phyloP scores from a whole-genome alignment of 2,329 filamentous ascomycete genomes.

The Apiospora marii region DNA sequence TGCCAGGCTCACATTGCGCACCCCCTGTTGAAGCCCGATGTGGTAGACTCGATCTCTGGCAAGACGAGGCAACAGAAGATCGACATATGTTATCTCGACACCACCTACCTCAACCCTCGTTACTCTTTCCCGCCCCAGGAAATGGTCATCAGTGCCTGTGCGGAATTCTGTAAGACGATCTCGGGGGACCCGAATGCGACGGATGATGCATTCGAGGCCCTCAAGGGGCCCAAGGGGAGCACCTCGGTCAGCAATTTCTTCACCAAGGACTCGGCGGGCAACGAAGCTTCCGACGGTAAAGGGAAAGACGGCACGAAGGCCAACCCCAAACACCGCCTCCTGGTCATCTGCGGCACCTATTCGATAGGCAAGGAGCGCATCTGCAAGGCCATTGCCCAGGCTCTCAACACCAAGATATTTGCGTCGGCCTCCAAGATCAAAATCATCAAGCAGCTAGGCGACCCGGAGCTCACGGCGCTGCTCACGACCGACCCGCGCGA shows the following conservation, averaged over 20 bases:
- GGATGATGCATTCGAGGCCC: slow-evolving; percentile 55
- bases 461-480: slow-evolving; percentile 78
- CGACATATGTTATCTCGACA: slow-evolving; percentile 96
- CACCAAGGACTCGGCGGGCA: slow-evolving; percentile 44
- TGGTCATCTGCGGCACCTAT: slow-evolving; percentile 96
- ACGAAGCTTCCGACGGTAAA: slow-evolving; percentile 25
- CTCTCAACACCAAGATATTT: slow-evolving; percentile 87
- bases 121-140: slow-evolving; percentile 93
- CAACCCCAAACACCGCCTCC: slow-evolving; percentile 67
- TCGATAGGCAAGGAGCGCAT: slow-evolving; percentile 98
- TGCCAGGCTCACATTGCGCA: slow-evolving; percentile 86
- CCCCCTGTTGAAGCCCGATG: slow-evolving; percentile 79
- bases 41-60: slow-evolving; percentile 73
- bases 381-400: slow-evolving; percentile 89
- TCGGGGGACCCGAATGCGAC: slow-evolving; percentile 67
- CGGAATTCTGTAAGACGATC: slow-evolving; percentile 83
- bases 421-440: slow-evolving; percentile 83
- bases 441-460: slow-evolving; percentile 85
- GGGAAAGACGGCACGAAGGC: slow-evolving; percentile 19
- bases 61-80: slow-evolving; percentile 83
- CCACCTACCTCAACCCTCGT: slow-evolving; percentile 93
- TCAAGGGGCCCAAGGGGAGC: slow-evolving; percentile 51
- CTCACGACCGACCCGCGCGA: slow-evolving; percentile 82
- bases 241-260: slow-evolving; percentile 63
- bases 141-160: slow-evolving; percentile 86